phyloP scores from a whole-genome alignment of 116 monocot genomes.

The Cymodocea nodosa region DNA sequence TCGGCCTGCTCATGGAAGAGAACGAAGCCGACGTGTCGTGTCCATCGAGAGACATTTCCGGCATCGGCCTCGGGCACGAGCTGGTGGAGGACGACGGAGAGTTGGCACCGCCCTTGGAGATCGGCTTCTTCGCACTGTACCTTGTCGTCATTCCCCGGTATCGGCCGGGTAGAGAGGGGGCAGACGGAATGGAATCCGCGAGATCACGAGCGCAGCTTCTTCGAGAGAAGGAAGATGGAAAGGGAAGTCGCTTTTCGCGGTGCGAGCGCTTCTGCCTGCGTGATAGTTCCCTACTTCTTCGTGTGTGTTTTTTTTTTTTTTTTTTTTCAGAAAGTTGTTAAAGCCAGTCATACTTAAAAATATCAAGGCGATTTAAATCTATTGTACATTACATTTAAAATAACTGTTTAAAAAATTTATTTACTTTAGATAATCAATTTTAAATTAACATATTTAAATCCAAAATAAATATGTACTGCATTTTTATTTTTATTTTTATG shows the following conservation, averaged over 20 bases:
- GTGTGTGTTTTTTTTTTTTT: background rate
- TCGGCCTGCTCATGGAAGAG: slow-evolving; percentile 30
- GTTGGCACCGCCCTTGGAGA: slow-evolving; percentile 3
- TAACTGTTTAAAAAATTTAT: too few species aligned
- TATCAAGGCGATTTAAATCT: too few species aligned
- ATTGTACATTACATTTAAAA: too few species aligned
- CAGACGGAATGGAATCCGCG: background rate
- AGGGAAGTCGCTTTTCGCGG: background rate
- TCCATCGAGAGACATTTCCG: slow-evolving; percentile 34
- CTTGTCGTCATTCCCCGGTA: slow-evolving; percentile 36
- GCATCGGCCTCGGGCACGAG: slow-evolving; percentile 34
- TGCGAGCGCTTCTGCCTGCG: too few species aligned
- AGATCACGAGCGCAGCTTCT: background rate
- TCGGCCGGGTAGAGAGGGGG: too few species aligned
- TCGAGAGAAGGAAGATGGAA: background rate
- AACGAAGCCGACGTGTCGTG: slow-evolving; percentile 57
- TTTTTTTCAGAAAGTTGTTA: background rate
- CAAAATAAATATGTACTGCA: too few species aligned
- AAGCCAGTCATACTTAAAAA: too few species aligned
- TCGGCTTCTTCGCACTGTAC: background rate
- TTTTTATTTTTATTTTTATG: too few species aligned
- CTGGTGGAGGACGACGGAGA: slow-evolving; percentile 57
- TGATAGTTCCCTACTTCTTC: background rate
- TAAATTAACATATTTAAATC: too few species aligned
- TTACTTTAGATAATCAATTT: too few species aligned